Conservation (phyloP, 208 protist species). For the Crithidia fasciculata region DNA sequence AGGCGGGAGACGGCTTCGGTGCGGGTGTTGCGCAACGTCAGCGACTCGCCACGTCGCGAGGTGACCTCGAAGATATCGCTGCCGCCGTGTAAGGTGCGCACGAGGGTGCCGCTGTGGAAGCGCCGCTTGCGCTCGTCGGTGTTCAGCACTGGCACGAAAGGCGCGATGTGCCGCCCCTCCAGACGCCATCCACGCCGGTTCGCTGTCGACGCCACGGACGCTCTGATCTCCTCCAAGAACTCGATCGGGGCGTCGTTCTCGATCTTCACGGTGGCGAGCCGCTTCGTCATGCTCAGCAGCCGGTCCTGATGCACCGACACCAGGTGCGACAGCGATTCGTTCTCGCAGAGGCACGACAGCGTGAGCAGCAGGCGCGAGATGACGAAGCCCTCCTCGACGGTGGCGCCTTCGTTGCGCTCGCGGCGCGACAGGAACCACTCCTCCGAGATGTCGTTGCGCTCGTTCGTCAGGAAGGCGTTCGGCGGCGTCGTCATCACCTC, state of each 20-base stretch:
- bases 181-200: conserved; percentile 35
- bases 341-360: conserved; percentile 85
- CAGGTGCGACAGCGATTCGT: conserved; percentile 63
- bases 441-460: conserved; percentile 49
- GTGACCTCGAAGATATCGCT: conserved; percentile 35
- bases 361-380: conserved; percentile 86
- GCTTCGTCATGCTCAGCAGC: conserved; percentile 68
- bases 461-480: conserved; percentile 59
- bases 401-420: conserved; percentile 41
- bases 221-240: conserved; percentile 81
- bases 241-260: conserved; percentile 74
- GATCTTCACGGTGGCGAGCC: conserved; percentile 72
- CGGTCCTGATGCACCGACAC: conserved; percentile 56
- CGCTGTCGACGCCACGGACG: conserved; percentile 63
- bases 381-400: conserved; percentile 81
- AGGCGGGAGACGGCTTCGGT: conserved; percentile 32
- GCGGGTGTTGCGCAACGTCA: conserved; percentile 28
- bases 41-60: conserved; percentile 28
- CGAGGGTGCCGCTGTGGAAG: conserved; percentile 62
- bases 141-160: conserved; percentile 69
- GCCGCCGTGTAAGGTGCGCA: conserved; percentile 32
- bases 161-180: conserved; percentile 40
- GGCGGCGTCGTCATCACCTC: conserved; percentile 41
- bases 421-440: conserved; percentile 59
- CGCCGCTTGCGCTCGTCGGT: conserved; percentile 50